phyloP scores from a whole-genome alignment of 2,329 filamentous ascomycete genomes.

The Diaporthe eres region DNA sequence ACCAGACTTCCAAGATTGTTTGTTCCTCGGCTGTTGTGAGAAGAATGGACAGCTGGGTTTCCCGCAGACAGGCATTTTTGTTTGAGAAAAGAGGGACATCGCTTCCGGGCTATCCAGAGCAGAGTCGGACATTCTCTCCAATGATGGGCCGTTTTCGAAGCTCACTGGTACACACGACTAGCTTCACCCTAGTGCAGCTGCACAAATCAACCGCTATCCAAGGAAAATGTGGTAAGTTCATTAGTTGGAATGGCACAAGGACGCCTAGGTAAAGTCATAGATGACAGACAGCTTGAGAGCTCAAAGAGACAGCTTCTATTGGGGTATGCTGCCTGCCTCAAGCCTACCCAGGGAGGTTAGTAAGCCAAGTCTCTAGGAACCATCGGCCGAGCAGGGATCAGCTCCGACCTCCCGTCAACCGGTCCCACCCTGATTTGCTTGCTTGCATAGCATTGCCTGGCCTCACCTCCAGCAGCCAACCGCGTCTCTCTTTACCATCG shows the following conservation, averaged over 20 bases:
- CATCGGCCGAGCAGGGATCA: background rate
- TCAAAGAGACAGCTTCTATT: background rate
- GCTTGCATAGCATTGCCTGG: background rate
- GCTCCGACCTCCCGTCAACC: slow-evolving; percentile 4
- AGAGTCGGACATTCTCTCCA: background rate
- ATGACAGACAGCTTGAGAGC: background rate
- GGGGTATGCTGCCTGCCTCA: background rate
- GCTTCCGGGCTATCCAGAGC: background rate
- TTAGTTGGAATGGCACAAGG: background rate
- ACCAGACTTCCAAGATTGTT: background rate
- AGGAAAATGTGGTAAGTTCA: background rate
- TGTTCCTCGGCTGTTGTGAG: background rate
- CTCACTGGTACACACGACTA: background rate
- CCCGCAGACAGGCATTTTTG: too few relatives aligned
- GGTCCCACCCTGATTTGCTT: background rate
- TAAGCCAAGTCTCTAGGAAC: background rate
- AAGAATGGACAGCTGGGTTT: too few relatives aligned
- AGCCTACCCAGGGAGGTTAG: background rate
- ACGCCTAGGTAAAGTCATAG: background rate
- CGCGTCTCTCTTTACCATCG: background rate
- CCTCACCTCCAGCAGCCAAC: background rate
- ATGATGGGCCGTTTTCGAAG: background rate
- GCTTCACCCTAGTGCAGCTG: background rate
- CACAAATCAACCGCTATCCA: background rate
- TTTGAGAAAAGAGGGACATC: background rate